phyloP scores from a whole-genome alignment of 805 yeast genomes.

The Peterozyma toletana region DNA sequence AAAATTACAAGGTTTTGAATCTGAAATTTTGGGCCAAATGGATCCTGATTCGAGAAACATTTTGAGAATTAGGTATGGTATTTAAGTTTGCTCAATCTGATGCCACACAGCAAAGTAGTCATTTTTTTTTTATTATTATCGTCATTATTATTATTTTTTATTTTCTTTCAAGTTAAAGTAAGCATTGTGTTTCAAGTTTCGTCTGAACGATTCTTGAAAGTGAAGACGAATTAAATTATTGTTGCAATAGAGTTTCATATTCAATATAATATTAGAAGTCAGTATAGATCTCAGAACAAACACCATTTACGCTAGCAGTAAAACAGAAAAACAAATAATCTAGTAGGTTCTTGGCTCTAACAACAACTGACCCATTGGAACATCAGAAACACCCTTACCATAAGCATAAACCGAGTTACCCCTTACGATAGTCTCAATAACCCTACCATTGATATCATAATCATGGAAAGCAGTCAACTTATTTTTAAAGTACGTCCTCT shows the following conservation, averaged over 20 bases:
- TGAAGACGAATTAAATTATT: background rate
- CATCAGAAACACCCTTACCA: slow-evolving; percentile 45
- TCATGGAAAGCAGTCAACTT: slow-evolving; percentile 87
- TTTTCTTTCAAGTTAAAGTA: too few relatives aligned
- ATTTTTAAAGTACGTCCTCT: slow-evolving; percentile 67
- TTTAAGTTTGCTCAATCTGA: slow-evolving; percentile 9
- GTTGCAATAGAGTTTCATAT: background rate
- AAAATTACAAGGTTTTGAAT: slow-evolving; percentile 34
- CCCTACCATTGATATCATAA: slow-evolving; percentile 58
- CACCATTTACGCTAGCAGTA: background rate
- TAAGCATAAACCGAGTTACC: slow-evolving; percentile 63
- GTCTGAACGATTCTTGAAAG: too few relatives aligned
- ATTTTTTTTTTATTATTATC: too few relatives aligned
- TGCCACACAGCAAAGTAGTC: too few relatives aligned
- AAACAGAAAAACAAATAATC: background rate
- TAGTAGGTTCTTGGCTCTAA: slow-evolving; percentile 45
- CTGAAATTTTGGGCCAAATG: slow-evolving; percentile 12
- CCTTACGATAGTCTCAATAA: slow-evolving; percentile 71
- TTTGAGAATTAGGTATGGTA: slow-evolving; percentile 19
- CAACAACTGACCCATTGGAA: slow-evolving; percentile 53
- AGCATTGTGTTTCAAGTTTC: too few relatives aligned
- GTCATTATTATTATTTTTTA: too few relatives aligned
- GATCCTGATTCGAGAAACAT: slow-evolving; percentile 18
- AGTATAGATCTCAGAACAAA: too few relatives aligned
- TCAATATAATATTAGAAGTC: too few relatives aligned